Conservation (phyloP, 345 rosid genomes). For the Eucalyptus sideroxylon region DNA sequence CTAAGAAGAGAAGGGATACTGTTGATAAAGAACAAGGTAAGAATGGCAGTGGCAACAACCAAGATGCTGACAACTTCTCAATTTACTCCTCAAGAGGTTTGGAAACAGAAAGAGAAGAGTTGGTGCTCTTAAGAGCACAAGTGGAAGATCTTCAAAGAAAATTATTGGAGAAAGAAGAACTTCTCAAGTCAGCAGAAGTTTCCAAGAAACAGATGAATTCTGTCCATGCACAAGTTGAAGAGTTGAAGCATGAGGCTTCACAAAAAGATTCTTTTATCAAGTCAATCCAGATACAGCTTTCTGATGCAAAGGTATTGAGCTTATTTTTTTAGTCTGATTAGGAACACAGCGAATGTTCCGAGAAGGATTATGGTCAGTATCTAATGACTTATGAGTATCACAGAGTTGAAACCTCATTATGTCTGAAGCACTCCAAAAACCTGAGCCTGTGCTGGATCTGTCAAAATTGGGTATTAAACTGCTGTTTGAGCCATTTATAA, state of each 20-base stretch:
- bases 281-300: conserved; percentile 63
- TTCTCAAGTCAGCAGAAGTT: conserved; percentile 53
- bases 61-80: conserved; percentile 37
- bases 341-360: background rate
- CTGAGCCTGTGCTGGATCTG: background rate
- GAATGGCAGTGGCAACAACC: conserved; percentile 14
- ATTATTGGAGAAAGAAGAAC: conserved; percentile 75
- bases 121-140: conserved; percentile 50
- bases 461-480: background rate
- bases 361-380: background rate
- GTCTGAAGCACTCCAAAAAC: background rate
- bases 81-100: conserved; percentile 31
- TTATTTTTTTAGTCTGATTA: background rate
- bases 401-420: background rate
- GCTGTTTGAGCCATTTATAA: background rate
- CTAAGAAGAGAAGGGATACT: conserved; percentile 54
- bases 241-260: conserved; percentile 35
- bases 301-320: conserved; percentile 71
- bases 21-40: conserved; percentile 34
- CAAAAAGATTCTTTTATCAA: conserved; percentile 63
- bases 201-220: conserved; percentile 34
- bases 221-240: conserved; percentile 40
- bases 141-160: conserved; percentile 60
- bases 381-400: background rate
- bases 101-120: conserved; percentile 55